These are phyloP conservation scores for Candida palmyrensis DNA, from an alignment of 805 yeast genomes.

Conservation along the genomic window DNA sequence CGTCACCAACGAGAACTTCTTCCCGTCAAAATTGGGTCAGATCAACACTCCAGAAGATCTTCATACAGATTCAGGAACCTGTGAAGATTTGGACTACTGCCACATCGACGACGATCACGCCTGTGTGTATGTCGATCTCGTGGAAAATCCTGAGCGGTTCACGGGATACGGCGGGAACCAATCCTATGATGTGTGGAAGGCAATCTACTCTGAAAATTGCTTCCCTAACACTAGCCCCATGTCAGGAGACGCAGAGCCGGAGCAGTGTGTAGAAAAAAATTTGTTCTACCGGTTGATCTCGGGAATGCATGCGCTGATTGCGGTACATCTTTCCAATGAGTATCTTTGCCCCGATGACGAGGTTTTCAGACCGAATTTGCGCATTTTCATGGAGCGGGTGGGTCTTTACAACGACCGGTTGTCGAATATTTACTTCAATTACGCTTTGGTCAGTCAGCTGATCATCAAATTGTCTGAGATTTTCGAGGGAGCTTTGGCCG, in stretches of 20 bases:
- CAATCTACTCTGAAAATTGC: constrained; percentile 89
- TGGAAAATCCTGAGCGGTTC: constrained; percentile 90
- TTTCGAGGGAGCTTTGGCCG: constrained; percentile 17
- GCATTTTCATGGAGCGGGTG: constrained; percentile 81
- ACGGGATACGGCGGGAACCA: constrained; percentile 96
- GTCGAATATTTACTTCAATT: constrained; percentile 86
- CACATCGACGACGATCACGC: constrained; percentile 61
- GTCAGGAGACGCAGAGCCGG: constrained; percentile 29
- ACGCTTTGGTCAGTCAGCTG: constrained; percentile 80
- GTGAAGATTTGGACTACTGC: constrained; percentile 60
- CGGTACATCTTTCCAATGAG: constrained; percentile 87
- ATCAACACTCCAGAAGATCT: constrained; percentile 17
- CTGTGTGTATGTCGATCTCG: constrained; percentile 79
- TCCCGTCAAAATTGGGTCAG: constrained; percentile 63
- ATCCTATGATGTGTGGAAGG: constrained; percentile 87
- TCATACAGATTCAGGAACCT: constrained; percentile 14
- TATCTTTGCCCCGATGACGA: constrained; percentile 53
- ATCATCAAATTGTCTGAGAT: constrained; percentile 51
- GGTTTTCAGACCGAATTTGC: constrained; percentile 78
- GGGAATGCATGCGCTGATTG: constrained; percentile 94
- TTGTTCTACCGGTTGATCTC: constrained; percentile 81
- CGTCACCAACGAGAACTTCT: constrained; percentile 50
- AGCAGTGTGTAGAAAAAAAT: constrained; percentile 76
- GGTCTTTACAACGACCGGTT: constrained; percentile 88
- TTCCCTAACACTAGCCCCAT: constrained; percentile 50